Conservation (phyloP, 352 stramenopile genomes). For the Phytophthora sp. region DNA sequence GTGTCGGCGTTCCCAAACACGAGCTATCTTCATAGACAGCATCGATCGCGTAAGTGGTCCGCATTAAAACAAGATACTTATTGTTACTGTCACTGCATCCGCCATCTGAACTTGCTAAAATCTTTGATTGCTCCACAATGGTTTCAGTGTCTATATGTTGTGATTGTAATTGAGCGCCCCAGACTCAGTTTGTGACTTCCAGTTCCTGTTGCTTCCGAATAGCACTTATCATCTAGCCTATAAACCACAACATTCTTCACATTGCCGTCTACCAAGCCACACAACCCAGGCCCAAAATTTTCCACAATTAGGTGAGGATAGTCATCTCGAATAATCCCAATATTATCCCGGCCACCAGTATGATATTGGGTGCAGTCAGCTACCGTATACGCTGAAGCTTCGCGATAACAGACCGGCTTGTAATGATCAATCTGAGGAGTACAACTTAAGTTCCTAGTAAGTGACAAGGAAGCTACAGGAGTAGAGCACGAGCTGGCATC, state of each 20-base stretch:
- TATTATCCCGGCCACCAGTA: neutral
- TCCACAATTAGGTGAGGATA: slow-evolving; percentile 2
- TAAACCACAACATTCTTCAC: neutral
- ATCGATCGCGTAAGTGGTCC: neutral
- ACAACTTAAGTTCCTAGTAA: neutral
- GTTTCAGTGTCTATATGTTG: neutral
- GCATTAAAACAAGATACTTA: neutral
- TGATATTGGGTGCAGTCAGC: slow-evolving; percentile 5
- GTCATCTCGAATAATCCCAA: neutral
- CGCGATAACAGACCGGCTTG: neutral
- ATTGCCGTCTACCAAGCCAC: neutral
- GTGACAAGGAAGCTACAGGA: neutral
- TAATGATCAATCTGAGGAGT: slow-evolving; percentile 3
- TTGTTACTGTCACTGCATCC: neutral
- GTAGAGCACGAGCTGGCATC: neutral
- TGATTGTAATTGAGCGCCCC: neutral
- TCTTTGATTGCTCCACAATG: neutral
- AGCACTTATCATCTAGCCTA: neutral
- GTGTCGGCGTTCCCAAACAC: neutral
- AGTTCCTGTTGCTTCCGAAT: neutral
- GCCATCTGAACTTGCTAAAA: neutral
- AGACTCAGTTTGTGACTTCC: neutral
- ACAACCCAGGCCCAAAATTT: neutral
- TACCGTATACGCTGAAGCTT: neutral
- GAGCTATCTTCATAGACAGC: slow-evolving; percentile 5